phyloP scores from a whole-genome alignment of 2,329 filamentous ascomycete species.

The Exophiala calicioides region DNA sequence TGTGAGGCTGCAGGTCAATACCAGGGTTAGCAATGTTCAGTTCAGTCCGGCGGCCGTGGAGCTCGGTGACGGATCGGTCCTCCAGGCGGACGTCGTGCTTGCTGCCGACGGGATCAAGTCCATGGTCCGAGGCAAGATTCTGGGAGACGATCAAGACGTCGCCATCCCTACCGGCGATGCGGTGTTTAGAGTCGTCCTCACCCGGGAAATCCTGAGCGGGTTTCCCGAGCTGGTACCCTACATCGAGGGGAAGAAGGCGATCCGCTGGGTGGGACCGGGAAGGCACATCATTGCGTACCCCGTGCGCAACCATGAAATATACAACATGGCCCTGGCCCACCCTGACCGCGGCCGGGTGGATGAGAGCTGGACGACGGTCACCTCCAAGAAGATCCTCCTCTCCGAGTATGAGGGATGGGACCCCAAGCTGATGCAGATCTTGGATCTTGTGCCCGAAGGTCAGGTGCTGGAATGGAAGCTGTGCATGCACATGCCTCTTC shows the following conservation, averaged over 20 bases:
- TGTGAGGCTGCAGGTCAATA: slow-evolving; percentile 30
- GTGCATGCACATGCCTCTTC: slow-evolving; percentile 61
- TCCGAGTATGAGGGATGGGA: slow-evolving; percentile 61
- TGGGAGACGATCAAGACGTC: slow-evolving; percentile 38
- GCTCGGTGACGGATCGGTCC: slow-evolving; percentile 24
- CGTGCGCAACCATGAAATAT: slow-evolving; percentile 58
- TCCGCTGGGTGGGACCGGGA: slow-evolving; percentile 37
- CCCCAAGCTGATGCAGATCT: slow-evolving; percentile 60
- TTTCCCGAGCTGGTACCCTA: slow-evolving; percentile 33
- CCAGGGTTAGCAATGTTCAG: slow-evolving; percentile 30
- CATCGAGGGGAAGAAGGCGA: slow-evolving; percentile 35
- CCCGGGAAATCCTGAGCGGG: slow-evolving; percentile 28
- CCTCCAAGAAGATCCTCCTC: slow-evolving; percentile 62
- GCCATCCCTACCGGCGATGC: slow-evolving; percentile 35
- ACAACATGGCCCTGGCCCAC: slow-evolving; percentile 66
- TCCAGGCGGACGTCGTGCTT: slow-evolving; percentile 34
- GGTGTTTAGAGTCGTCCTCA: slow-evolving; percentile 34
- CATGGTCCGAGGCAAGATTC: slow-evolving; percentile 13
- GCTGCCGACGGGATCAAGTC: slow-evolving; percentile 26
- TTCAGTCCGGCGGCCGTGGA: slow-evolving; percentile 32
- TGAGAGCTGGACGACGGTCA: slow-evolving; percentile 65
- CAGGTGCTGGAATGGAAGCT: slow-evolving; percentile 68
- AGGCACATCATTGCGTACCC: slow-evolving; percentile 37
- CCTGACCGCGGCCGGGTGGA: slow-evolving; percentile 61
- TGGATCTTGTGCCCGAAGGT: slow-evolving; percentile 62